Conservation (phyloP, 768 basidiomycete species). For the Tulasnella sp. region DNA sequence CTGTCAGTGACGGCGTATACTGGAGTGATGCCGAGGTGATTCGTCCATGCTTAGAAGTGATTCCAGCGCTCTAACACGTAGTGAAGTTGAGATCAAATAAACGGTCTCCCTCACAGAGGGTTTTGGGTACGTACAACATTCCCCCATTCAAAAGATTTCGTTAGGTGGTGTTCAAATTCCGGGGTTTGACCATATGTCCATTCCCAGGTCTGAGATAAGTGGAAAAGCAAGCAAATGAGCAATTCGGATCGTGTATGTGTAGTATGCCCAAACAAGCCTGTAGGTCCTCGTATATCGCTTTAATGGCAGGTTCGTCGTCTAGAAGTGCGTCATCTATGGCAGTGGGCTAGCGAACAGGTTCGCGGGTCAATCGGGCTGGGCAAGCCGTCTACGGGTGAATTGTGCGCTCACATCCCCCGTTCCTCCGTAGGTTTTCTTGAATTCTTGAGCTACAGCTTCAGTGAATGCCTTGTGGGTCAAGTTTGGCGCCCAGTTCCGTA, state of each 20-base stretch:
- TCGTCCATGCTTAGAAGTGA: conserved; percentile 55
- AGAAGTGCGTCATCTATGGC: conserved; percentile 14
- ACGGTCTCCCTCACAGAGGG: too few species aligned
- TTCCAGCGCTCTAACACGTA: conserved; percentile 32
- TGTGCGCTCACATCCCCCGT: conserved; percentile 12
- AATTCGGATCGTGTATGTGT: not conserved
- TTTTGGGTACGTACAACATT: conserved; percentile 28
- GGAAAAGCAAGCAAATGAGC: too few species aligned
- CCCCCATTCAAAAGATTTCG: conserved; percentile 32
- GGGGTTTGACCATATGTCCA: conserved; percentile 93
- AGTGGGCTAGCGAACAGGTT: not conserved
- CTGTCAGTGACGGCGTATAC: not conserved
- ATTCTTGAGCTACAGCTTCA: conserved; percentile 54
- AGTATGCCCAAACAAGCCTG: conserved; percentile 34
- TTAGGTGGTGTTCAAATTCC: conserved; percentile 64
- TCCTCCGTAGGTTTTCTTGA: conserved; percentile 43
- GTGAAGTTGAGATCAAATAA: conserved; percentile 9
- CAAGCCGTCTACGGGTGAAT: not conserved
- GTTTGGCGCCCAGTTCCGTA: conserved; percentile 40
- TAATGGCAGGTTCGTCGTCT: conserved; percentile 38
- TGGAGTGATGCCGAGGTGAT: conserved; percentile 26
- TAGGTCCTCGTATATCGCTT: conserved; percentile 48
- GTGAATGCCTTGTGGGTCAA: conserved; percentile 63
- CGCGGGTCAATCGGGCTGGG: not conserved
- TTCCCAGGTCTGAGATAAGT: conserved; percentile 80